A percentile compares a stretch with the other conserved stretches of the same genome.
These are phyloP conservation scores for Ganoderma boninense DNA, from an alignment of 1,284 basidiomycete species.

Conservation along the genomic window DNA sequence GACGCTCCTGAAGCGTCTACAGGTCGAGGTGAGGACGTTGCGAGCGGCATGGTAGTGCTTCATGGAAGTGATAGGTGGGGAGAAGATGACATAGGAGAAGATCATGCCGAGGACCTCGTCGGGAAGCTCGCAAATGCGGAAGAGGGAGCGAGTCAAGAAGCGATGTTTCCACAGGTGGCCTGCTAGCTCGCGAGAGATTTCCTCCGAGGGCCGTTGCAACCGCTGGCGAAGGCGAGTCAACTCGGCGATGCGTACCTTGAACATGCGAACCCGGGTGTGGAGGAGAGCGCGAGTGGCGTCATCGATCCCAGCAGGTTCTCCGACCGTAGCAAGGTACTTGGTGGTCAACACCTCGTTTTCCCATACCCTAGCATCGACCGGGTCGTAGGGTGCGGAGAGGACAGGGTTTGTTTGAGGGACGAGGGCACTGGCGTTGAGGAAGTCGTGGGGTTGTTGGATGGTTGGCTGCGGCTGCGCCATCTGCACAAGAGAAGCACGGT, in stretches of 20 bases:
- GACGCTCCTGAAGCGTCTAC: slow-evolving; percentile 49
- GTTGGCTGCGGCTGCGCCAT: slow-evolving; percentile 2
- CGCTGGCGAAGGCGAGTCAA: slow-evolving; percentile 36
- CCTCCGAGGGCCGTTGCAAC: slow-evolving; percentile 3
- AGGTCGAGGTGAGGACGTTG: slow-evolving; percentile 60
- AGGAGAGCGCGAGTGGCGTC: slow-evolving; percentile 12
- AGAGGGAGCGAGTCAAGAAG: slow-evolving; percentile 52
- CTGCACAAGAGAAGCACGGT: neutral
- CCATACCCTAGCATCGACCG: neutral
- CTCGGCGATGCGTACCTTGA: slow-evolving; percentile 25
- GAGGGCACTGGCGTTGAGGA: neutral
- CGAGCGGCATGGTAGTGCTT: slow-evolving; percentile 48
- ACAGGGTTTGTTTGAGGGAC: neutral
- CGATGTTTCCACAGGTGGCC: slow-evolving; percentile 35
- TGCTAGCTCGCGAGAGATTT: slow-evolving; percentile 28
- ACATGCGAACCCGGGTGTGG: slow-evolving; percentile 10
- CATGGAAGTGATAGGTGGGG: slow-evolving; percentile 43
- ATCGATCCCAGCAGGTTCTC: neutral
- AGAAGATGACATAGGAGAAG: slow-evolving; percentile 63
- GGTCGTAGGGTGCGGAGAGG: neutral
- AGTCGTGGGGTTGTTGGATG: neutral
- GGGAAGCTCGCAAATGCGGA: slow-evolving; percentile 69
- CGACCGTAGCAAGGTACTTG: neutral
- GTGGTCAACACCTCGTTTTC: slow-evolving; percentile 2
- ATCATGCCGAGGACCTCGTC: slow-evolving; percentile 69